Percentiles rank a stretch among this genome's conserved stretches.
Conservation (phyloP, 2,329 filamentous ascomycete species). For the Epichloe glyceriae region DNA sequence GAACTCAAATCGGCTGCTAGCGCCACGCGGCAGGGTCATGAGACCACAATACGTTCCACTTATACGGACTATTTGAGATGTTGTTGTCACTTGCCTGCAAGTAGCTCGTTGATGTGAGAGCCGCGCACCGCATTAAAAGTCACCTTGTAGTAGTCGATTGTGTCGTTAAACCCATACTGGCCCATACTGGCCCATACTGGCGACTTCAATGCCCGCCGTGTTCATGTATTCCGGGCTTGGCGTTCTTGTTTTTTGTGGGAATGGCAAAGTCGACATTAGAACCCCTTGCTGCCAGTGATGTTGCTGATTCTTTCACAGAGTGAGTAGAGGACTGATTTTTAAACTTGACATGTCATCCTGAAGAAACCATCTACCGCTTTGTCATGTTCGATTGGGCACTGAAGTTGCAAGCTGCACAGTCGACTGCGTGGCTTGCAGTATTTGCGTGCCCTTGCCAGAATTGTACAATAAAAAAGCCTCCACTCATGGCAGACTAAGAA, state of each 20-base stretch:
- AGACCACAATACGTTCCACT: slow-evolving; percentile 16
- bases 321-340: background rate
- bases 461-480: background rate
- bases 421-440: background rate
- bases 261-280: background rate
- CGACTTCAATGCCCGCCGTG: no score
- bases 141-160: no score
- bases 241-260: no score
- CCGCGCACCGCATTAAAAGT: background rate
- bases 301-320: background rate
- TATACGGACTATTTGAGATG: slow-evolving; percentile 5
- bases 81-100: slow-evolving; percentile 5
- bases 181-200: no score
- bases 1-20: slow-evolving; percentile 14
- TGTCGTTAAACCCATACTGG: no score
- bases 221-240: no score
- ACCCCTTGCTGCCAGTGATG: background rate
- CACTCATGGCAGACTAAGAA: background rate
- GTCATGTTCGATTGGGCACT: background rate
- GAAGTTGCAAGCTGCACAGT: background rate
- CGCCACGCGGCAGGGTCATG: slow-evolving; percentile 19
- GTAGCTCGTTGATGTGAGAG: slow-evolving; percentile 2
- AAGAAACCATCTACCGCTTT: background rate
- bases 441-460: background rate
- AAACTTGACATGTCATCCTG: background rate